These are phyloP conservation scores for Epichloe glyceriae DNA, from an alignment of 2,329 filamentous ascomycete genomes.

Conservation along the genomic window DNA sequence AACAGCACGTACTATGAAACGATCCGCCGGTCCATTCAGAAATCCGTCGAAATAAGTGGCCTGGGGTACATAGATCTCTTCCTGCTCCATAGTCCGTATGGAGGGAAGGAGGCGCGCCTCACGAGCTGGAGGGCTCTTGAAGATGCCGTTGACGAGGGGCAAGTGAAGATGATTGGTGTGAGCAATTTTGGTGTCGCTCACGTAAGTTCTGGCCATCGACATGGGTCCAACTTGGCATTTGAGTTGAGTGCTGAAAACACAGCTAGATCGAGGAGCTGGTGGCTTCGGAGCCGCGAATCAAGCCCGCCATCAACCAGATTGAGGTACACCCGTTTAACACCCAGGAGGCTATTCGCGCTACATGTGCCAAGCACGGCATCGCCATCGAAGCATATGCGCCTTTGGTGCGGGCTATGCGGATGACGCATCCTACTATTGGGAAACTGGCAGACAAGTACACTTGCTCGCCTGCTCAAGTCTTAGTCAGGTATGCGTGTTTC, in stretches of 20 bases:
- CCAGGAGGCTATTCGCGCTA: conserved; percentile 49
- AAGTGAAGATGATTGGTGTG: too few species aligned
- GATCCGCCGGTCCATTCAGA: conserved; percentile 51
- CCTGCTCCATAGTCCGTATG: conserved; percentile 67
- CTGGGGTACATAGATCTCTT: conserved; percentile 70
- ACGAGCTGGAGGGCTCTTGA: too few species aligned
- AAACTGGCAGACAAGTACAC: conserved; percentile 52
- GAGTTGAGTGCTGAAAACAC: too few species aligned
- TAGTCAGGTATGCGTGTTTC: conserved; percentile 37
- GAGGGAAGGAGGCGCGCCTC: conserved; percentile 38
- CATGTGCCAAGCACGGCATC: conserved; percentile 54
- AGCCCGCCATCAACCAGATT: conserved; percentile 68
- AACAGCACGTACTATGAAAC: conserved; percentile 52
- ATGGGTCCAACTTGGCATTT: too few species aligned
- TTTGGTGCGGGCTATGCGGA: conserved; percentile 55
- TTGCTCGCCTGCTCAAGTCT: conserved; percentile 58
- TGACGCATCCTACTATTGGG: conserved; percentile 52
- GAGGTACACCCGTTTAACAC: conserved; percentile 78
- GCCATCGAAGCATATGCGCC: conserved; percentile 71
- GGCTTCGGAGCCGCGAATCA: too few species aligned
- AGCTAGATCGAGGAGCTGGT: too few species aligned
- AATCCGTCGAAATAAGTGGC: conserved; percentile 50
- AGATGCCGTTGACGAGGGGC: too few species aligned
- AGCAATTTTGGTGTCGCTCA: too few species aligned
- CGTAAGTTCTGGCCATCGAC: too few species aligned